Conservation (phyloP, 2,329 filamentous ascomycete genomes). For the Calonectria leucothoes region DNA sequence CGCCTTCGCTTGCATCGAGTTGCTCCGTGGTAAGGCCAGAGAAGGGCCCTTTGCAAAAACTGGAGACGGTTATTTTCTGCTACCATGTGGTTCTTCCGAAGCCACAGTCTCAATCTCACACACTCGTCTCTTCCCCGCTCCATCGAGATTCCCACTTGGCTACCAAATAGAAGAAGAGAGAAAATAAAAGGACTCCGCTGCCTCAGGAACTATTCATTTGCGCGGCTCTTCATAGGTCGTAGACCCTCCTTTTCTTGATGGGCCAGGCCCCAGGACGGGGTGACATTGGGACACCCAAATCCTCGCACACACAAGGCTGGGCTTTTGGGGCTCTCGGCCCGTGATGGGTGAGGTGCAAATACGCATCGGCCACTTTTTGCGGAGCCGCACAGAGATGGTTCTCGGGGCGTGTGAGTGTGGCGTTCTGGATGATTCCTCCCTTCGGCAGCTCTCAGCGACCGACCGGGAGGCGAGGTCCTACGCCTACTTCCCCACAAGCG, state of each 20-base stretch:
- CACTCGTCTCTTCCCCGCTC: not conserved
- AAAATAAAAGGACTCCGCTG: not conserved
- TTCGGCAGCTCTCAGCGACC: not conserved
- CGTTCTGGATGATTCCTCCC: not conserved
- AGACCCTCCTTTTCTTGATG: not conserved
- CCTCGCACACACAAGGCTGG: conserved; percentile 14
- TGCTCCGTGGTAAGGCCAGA: conserved; percentile 13
- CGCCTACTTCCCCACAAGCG: conserved; percentile 4
- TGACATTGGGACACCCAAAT: not conserved
- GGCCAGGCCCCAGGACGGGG: not conserved
- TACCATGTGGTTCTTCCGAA: conserved; percentile 4
- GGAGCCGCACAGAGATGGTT: conserved; percentile 37
- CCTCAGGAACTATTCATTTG: conserved; percentile 11
- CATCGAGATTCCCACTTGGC: not conserved
- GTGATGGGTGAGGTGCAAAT: conserved; percentile 10
- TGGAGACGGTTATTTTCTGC: not conserved
- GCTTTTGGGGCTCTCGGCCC: not conserved
- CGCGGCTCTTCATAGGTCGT: not conserved
- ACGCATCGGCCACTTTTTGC: conserved; percentile 31
- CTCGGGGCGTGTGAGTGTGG: conserved; percentile 8
- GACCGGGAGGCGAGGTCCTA: not conserved
- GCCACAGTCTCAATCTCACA: not conserved
- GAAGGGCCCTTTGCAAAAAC: conserved; percentile 5
- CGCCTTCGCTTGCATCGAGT: conserved; percentile 7
- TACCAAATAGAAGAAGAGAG: not conserved